A percentile compares a stretch with the other conserved stretches of the same genome.
Conservation (phyloP, 140 eudicot genomes). For the Senecio squalidus region DNA sequence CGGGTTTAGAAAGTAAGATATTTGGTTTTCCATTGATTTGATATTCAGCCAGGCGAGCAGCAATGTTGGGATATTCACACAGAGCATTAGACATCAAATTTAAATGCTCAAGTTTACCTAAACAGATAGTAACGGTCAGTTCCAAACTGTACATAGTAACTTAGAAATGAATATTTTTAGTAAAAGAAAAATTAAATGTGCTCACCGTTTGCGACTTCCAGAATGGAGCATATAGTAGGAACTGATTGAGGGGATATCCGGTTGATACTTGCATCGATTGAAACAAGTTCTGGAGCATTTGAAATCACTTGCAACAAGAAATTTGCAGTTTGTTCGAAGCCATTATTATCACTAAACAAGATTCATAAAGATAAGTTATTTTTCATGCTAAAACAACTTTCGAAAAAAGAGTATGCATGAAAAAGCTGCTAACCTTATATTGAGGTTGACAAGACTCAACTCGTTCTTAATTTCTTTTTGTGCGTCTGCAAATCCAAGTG, state of each 20-base stretch:
- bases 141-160: not conserved
- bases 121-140: not conserved
- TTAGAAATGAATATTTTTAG: too few relatives aligned
- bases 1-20: not conserved
- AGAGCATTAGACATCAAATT: not conserved
- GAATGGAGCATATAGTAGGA: not conserved
- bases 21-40: not conserved
- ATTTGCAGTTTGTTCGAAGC: not conserved
- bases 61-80: not conserved
- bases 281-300: not conserved
- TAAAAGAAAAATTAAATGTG: not conserved
- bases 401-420: not conserved
- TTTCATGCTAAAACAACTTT: not conserved
- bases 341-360: not conserved
- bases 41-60: not conserved
- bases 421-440: constrained; percentile 60
- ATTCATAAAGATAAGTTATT: not conserved
- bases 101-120: not conserved
- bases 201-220: constrained; percentile 42
- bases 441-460: constrained; percentile 37
- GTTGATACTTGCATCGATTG: not conserved
- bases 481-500: constrained; percentile 59
- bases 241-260: not conserved
- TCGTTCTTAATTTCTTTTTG: constrained; percentile 31
- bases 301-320: not conserved